Percentiles rank a stretch among this genome's conserved stretches.
These are phyloP conservation scores for Alternaria brassicicola DNA, from an alignment of 2,329 filamentous ascomycete species.

Conservation along the genomic window DNA sequence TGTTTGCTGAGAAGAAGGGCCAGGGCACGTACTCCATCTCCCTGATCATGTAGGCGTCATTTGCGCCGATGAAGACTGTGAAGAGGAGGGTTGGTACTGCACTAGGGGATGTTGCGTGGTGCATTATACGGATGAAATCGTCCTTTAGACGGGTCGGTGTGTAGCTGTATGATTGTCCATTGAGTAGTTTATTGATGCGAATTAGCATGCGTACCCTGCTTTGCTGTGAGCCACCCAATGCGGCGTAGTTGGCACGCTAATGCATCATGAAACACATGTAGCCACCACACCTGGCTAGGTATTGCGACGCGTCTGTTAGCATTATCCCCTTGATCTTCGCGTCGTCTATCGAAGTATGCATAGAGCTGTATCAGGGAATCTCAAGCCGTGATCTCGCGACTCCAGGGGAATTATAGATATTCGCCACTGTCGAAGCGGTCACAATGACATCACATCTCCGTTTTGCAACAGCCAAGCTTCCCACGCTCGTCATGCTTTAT, in stretches of 20 bases:
- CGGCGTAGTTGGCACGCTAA: constrained; percentile 6
- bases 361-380: neutral
- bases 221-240: constrained; percentile 13
- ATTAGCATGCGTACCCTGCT: constrained; percentile 25
- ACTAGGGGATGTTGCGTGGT: constrained; percentile 20
- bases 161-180: constrained; percentile 24
- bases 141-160: constrained; percentile 32
- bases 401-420: neutral
- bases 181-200: no score
- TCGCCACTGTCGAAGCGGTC: constrained; percentile 10
- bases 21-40: constrained; percentile 40
- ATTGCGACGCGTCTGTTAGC: neutral
- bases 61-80: constrained; percentile 51
- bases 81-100: constrained; percentile 44
- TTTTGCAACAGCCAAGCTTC: neutral
- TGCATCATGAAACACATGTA: constrained; percentile 6
- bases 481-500: neutral
- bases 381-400: neutral
- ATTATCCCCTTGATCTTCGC: neutral
- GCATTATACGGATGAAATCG: constrained; percentile 35
- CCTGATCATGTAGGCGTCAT: constrained; percentile 46
- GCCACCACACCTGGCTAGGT: neutral
- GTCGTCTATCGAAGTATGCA: neutral
- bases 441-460: constrained; percentile 12
- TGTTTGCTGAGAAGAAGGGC: constrained; percentile 41